A percentile compares a stretch with the other conserved stretches of the same genome.
phyloP scores from a whole-genome alignment of 495 filamentous ascomycete genomes.

The Penicillium antarcticum region DNA sequence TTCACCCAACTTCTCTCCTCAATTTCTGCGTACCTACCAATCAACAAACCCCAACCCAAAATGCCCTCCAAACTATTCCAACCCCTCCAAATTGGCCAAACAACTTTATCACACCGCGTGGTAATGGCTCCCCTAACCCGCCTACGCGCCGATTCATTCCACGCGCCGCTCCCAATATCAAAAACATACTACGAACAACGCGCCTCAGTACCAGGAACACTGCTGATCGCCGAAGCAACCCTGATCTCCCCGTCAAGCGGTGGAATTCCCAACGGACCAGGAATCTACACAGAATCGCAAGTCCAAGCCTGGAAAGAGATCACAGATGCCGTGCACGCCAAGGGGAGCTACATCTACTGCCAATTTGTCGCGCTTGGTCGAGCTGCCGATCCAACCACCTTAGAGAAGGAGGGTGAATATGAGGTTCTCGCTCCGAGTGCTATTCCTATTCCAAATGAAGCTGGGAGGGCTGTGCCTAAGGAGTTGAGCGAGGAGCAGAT shows the following conservation, averaged over 20 bases:
- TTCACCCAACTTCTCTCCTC: too few relatives aligned
- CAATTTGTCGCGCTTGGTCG: constrained; percentile 71
- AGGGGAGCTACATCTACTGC: constrained; percentile 58
- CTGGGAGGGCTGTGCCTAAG: constrained; percentile 31
- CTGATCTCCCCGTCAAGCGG: constrained; percentile 56
- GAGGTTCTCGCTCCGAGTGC: constrained; percentile 47
- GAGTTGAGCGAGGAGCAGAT: constrained; percentile 58
- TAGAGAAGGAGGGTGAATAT: constrained; percentile 28
- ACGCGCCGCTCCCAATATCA: constrained; percentile 36
- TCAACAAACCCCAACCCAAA: too few relatives aligned
- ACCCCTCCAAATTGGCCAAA: constrained; percentile 44
- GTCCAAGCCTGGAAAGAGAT: constrained; percentile 59
- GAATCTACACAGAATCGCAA: constrained; percentile 61
- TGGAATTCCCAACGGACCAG: constrained; percentile 53
- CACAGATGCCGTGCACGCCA: constrained; percentile 63
- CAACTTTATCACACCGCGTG: constrained; percentile 47
- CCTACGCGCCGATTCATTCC: constrained; percentile 42
- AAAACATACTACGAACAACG: constrained; percentile 53
- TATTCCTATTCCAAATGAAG: constrained; percentile 33
- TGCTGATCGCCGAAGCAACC: constrained; percentile 61
- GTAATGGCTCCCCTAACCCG: constrained; percentile 50
- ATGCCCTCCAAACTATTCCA: constrained; percentile 40
- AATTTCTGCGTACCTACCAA: too few relatives aligned
- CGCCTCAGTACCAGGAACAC: constrained; percentile 42
- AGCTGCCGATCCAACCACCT: constrained; percentile 37